Evolutionary conservation across 140 eudicot species (phyloP), one percentile per base, ranked within the genome.

Genomic region (Bidens hawaiensis): DNA sequence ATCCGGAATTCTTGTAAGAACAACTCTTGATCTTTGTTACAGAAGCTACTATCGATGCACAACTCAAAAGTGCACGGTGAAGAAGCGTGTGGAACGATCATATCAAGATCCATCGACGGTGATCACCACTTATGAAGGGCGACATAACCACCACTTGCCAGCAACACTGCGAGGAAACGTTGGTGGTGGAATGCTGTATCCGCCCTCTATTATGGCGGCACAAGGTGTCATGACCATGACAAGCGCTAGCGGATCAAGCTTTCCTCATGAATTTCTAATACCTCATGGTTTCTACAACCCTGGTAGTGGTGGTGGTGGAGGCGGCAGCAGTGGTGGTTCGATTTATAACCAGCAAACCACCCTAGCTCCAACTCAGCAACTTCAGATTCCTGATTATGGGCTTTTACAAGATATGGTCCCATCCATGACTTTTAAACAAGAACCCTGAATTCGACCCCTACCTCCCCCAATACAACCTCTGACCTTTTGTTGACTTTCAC

Each of bases 21-120:
- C 60, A 53, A 25, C 13, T 14, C 22, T 25, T 53, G 60, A 53
- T 53, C 21, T 53, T 13, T 53, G 40, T 26, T 26, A 26, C 83
- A 89, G 97, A 72, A 89, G 97, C 85, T 89, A 89, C 61, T 89
- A 89, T 23, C 65, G 95, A 48, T 89, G 97, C 90, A 89, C 97
- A 5, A 83, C 95, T 14, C 89, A 83, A 54, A 89, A 86, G 74
- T 89, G 97, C 71, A 63, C 75, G 0, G 97, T 89, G 76, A 89
- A 89, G 85, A 89, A 89, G 66, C 81, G 94, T 0, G 95, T 89
- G 22, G 97, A 89, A 75, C 70, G 97, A 64, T 89, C 95, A 22
- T 86, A 68, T 78, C 77, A 86, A 56, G 95, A 89, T 75, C 97
- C 97, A 5, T 60, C 94, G 0, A 72, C 79, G 0, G 97, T 89